Evolutionary conservation across 2,329 filamentous ascomycete genomes (phyloP), one percentile per base, ranked within the genome.

Genomic region (Alternaria arbusti): DNA sequence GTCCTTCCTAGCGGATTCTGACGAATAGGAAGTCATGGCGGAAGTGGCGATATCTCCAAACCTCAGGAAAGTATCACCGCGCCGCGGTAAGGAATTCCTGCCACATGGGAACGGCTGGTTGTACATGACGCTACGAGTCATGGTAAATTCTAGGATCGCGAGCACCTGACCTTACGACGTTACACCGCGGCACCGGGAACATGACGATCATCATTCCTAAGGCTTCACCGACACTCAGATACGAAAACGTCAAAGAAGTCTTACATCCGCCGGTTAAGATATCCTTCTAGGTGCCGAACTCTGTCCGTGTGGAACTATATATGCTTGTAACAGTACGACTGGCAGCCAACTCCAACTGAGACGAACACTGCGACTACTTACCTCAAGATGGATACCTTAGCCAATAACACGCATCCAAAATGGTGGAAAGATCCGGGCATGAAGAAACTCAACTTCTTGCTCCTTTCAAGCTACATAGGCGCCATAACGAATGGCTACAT

Each of bases 401-500:
- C 45, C 15, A 65, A 65, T 43, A 62, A 63, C 46, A 69, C 64
- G 13, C 47, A 67, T 51, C 25, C 63, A 10, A 40, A 68, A 44
- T 70, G 66, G 63, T 68, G 66, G 67, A 63, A 26, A 28, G 65
- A 68, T 28, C 63, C 65, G 9, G 65, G 65, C 15, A 57, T 70
- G 44, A 57, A 65, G 17, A 62, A 59, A 22, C 63, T 70, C 26
- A 67, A 68, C 36, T 52, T 68, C 25, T 54, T 68, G 32, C 63
- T 71, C 20, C 54, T 67, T 12, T 25, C 67, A n/a, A 64, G 65
- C 55, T 71, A 71, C 50, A 56, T 70, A 8, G 69, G 65, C n/a
- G 69, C 69, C 44, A 67, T 66, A 8, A 28, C 61, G 4, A 70
- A 70, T 20, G 69, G 65, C 40, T 71, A 71, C 56, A 52, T 61